Evolutionary conservation across 1,139 yeast genomes (phyloP), one percentile per base, ranked within the genome.

Genomic region (Hyphopichia buzzinii): DNA sequence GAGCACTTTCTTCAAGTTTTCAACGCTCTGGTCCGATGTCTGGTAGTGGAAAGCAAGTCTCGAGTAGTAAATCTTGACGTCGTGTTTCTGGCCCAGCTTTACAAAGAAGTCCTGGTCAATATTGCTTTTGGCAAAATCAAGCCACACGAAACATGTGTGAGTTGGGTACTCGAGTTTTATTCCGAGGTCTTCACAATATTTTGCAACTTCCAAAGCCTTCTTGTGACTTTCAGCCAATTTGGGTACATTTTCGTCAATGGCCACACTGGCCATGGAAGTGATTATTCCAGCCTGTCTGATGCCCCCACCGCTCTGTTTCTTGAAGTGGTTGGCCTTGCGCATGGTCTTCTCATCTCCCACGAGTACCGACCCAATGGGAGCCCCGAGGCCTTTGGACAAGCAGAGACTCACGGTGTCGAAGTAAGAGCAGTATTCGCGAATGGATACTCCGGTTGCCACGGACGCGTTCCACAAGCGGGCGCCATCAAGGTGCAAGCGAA

Each of bases 151-250:
- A 48, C 62, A 68, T 12, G 74, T 61, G 31, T 69, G 58, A 8
- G 62, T 72, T 0, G 75, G 75, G 37, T 62, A 61, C 37, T 58
- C 66, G 42, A 70, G 55, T 8, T 42, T 42, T 14, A 67, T 55
- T n/a, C 57, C 57, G n/a, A 55, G 37, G 3, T 43, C 39, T 27
- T 60, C 50, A 29, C 79, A 78, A 10, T 75, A 52, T 13, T 57
- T 59, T 16, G 70, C 71, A 3, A 86, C 81, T 37, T 67, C 67
- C 16, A 63, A 52, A 1, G 86, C 82, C 42, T 81, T 65, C 31
- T 64, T 65, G 34, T 75, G 79, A 21, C 86, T 81, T 31, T 70
- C 72, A 17, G 64, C 52, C 34, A 70, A 54, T 44, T 62, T 61
- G 25, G 59, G 42, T 17, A 62, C 56, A 43, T 67, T 68, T 40